These are phyloP conservation scores for Raffaelea ambrosiae DNA, from an alignment of 2,329 filamentous ascomycete genomes.

Conservation along the genomic window DNA sequence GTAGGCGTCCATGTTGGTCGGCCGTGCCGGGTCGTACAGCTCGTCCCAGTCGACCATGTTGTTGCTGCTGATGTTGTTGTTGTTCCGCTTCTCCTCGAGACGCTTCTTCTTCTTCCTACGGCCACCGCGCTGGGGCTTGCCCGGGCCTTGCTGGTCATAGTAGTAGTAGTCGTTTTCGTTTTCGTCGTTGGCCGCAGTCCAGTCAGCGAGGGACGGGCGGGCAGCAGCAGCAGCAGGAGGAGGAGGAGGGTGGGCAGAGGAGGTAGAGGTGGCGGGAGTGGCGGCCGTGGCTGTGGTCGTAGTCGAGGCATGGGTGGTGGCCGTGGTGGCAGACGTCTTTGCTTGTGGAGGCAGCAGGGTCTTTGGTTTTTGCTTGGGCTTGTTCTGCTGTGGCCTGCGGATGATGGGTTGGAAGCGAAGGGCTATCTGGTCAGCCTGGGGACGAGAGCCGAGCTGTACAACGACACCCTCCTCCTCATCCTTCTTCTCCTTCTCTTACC, in stretches of 20 bases:
- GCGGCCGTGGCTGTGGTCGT: conserved; percentile 13
- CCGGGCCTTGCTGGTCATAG: conserved; percentile 69
- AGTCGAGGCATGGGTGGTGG: neutral
- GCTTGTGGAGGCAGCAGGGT: neutral
- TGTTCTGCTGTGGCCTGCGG: conserved; percentile 60
- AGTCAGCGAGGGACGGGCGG: conserved; percentile 56
- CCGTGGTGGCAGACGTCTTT: neutral
- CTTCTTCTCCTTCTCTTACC: neutral
- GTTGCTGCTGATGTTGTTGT: conserved; percentile 41
- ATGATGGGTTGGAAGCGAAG: conserved; percentile 83
- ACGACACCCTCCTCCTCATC: too few species aligned
- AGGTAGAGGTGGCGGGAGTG: conserved; percentile 15
- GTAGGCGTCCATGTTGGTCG: conserved; percentile 80
- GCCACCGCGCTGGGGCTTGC: conserved; percentile 55
- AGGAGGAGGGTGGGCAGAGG: conserved; percentile 15
- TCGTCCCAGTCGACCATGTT: conserved; percentile 72
- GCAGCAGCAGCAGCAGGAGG: conserved; percentile 13
- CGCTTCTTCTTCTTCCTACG: conserved; percentile 50
- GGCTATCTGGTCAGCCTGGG: conserved; percentile 31
- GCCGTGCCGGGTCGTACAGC: conserved; percentile 75
- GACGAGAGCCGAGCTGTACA: neutral
- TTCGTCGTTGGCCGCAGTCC: conserved; percentile 44
- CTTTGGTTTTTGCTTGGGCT: conserved; percentile 46
- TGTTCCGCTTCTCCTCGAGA: conserved; percentile 51
- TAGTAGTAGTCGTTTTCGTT: conserved; percentile 31